Evolutionary conservation across 148 eudicot genomes (phyloP), one percentile per base, ranked within the genome.

Genomic region (Camellia granthamiana): DNA sequence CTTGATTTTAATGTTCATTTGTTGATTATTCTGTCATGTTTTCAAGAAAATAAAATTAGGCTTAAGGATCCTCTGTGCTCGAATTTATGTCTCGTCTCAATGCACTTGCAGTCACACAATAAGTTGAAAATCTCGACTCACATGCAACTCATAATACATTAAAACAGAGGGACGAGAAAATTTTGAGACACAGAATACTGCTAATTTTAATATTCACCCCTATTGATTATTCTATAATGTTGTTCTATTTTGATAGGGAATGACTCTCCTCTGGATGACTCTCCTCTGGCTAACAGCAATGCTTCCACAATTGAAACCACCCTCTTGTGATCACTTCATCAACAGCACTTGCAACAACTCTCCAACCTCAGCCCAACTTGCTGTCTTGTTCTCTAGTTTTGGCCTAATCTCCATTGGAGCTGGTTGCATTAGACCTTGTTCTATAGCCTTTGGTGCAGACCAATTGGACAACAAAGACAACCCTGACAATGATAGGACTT

Each of bases 371-470:
- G 44, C 81, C 56, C 86, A 87, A 51, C 80, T 77, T 63, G 74
- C 83, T 56, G 56, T 84, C 42, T 68, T 87, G 56, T 62, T 66
- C 58, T 75, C 68, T 30, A 76, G 83, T 55, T 84, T 87, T 69
- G 83, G 62, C 49, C 77, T 87, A 59, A 87, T 87, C 54, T 87
- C 89, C 70, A 79, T 87, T 56, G 89, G 89, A 46, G 89, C 89
- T 68, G 89, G 87, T 76, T 84, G 85, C 43, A 80, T 87, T 11
- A 80, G 89, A 73, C 89, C 89, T 51, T 87, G 89, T 70, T 87
- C 89, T 2, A 30, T 84, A 49, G 87, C 89, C 7, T 87, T 86
- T 77, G 89, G 89, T 66, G 85, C 83, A 7, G 87, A 87, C 81
- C 89, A 87, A 65, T 64, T 86, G 44, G 54, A 82, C 18, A 56